These are phyloP conservation scores for Suillus variegatus DNA, from an alignment of 768 basidiomycete species.

Conservation along the genomic window DNA sequence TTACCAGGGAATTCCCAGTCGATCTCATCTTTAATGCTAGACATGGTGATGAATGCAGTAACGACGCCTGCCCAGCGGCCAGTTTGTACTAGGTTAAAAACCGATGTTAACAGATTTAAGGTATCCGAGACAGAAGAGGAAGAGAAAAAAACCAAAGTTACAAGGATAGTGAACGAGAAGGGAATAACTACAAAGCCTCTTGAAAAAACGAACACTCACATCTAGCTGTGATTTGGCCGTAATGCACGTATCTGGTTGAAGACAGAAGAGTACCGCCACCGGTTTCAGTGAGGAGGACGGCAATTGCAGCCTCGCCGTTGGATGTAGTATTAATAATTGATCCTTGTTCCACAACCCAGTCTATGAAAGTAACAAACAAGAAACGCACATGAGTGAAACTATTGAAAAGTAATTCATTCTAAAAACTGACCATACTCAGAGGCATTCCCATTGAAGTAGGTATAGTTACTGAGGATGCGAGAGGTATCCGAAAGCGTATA, in stretches of 20 bases:
- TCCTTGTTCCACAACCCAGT: constrained; percentile 74
- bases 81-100: constrained; percentile 62
- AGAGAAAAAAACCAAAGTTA: neutral
- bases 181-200: neutral
- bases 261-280: constrained; percentile 80
- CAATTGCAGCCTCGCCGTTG: constrained; percentile 60
- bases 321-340: constrained; percentile 63
- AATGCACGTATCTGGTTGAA: constrained; percentile 80
- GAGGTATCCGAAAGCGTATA: constrained; percentile 65
- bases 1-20: constrained; percentile 85
- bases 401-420: neutral
- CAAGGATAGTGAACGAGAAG: neutral
- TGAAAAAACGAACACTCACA: constrained; percentile 36
- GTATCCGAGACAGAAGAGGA: neutral
- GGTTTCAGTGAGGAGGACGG: constrained; percentile 61
- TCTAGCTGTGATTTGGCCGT: constrained; percentile 71
- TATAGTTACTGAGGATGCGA: constrained; percentile 64
- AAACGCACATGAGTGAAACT: neutral
- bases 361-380: constrained; percentile 32
- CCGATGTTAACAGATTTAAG: neutral
- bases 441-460: constrained; percentile 74
- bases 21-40: constrained; percentile 81
- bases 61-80: constrained; percentile 81
- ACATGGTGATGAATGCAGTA: constrained; percentile 85
- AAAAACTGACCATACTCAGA: constrained; percentile 56